These are phyloP conservation scores for Ascobolus immersus DNA, from an alignment of 495 filamentous ascomycete species.

Conservation along the genomic window DNA sequence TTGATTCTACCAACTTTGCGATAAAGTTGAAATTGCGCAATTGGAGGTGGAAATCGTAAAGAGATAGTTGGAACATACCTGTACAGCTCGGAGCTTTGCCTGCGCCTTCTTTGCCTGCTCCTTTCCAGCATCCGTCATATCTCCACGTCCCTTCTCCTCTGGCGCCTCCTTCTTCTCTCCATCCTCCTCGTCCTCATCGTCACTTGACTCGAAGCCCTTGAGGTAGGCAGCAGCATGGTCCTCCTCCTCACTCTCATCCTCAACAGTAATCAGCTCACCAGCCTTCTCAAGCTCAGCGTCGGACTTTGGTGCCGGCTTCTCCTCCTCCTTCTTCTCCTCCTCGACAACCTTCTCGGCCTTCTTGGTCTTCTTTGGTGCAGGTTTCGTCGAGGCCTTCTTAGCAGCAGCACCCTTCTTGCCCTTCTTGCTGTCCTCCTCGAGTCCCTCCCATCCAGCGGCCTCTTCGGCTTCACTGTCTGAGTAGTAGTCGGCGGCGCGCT, in stretches of 20 bases:
- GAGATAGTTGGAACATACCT: constrained; percentile 5
- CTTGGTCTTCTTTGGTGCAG: neutral
- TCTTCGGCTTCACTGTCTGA: constrained; percentile 8
- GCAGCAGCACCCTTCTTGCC: constrained; percentile 5
- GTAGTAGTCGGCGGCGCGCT: constrained; percentile 13
- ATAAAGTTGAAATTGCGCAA: too few relatives aligned
- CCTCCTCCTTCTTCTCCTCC: constrained; percentile 2
- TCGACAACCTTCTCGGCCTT: constrained; percentile 3
- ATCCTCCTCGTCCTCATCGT: constrained; percentile 30
- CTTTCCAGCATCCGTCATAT: too few relatives aligned
- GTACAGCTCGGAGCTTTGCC: constrained; percentile 5
- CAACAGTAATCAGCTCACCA: too few relatives aligned
- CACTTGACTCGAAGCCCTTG: constrained; percentile 59
- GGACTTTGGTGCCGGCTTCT: neutral
- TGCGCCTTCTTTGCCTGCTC: constrained; percentile 15
- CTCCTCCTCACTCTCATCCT: constrained; percentile 23
- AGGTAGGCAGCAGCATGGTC: constrained; percentile 47
- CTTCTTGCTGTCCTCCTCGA: constrained; percentile 6
- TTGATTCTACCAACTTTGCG: constrained; percentile 19
- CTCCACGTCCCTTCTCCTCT: too few relatives aligned
- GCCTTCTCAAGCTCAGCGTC: constrained; percentile 17
- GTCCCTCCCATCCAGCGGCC: constrained; percentile 10
- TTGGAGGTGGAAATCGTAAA: too few relatives aligned
- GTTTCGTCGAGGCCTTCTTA: constrained; percentile 1
- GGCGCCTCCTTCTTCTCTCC: too few relatives aligned